Conservation (phyloP, 148 eudicot species). For the Drosera capensis region DNA sequence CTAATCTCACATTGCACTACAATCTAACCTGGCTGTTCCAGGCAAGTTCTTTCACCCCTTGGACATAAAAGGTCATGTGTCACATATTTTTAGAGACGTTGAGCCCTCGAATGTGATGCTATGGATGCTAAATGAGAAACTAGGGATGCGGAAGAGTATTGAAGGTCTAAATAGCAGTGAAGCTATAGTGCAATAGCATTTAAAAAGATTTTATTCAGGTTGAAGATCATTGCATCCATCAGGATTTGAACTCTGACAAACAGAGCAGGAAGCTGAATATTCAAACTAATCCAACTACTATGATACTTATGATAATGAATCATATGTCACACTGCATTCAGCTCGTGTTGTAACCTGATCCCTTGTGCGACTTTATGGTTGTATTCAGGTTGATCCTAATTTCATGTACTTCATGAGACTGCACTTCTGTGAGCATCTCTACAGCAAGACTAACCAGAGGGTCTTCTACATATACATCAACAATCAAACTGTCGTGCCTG, state of each 20-base stretch:
- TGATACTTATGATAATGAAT: not conserved
- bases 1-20: constrained; percentile 29
- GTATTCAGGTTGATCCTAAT: constrained; percentile 41
- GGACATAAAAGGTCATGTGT: not conserved
- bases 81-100: not conserved
- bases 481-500: constrained; percentile 34
- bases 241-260: no score
- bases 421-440: constrained; percentile 61
- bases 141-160: no score
- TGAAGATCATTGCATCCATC: no score
- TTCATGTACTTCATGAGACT: constrained; percentile 53
- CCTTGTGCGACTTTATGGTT: not conserved
- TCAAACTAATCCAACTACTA: no score
- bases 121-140: not conserved
- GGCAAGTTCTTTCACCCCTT: constrained; percentile 4
- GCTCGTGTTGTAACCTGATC: not conserved
- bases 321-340: not conserved
- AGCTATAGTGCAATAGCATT: no score
- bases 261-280: no score
- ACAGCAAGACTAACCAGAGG: constrained; percentile 37
- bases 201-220: no score
- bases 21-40: constrained; percentile 67
- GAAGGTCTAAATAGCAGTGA: no score
- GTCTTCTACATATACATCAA: constrained; percentile 52
- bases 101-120: not conserved